Evolutionary conservation across 176 grass and related monocot genomes (phyloP), one percentile per base, ranked within the genome.

Genomic region (Aechmea fasciata): DNA sequence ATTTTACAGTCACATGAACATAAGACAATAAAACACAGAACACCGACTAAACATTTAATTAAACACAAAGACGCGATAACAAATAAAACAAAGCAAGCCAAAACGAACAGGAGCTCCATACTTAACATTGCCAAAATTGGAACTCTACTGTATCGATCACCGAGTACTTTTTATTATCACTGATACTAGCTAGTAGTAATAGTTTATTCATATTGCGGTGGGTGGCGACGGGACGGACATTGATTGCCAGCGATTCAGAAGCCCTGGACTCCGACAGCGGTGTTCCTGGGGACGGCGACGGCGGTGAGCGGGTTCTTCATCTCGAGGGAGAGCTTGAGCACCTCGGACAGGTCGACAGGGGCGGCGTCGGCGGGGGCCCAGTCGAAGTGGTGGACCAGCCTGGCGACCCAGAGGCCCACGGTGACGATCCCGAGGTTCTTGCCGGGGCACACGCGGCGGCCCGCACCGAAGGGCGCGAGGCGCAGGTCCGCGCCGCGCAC

Each of bases 251-350:
- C 4, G 4, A 41, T 17, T 57, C n/a, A 17, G 1, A 61, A 14
- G 15, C 7, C 1, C 19, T 59, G n/a, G n/a, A n/a, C n/a, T n/a
- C n/a, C 6, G 20, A 18, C n/a, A 8, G 55, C 4, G 13, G 20
- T 7, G 48, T 63, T 68, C 48, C 75, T 71, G 1, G 81, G 75
- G 9, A n/a, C 3, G 10, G 86, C 90, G 9, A 72, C 66, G 25
- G 83, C 83, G 68, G 49, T 59, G 70, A 95, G 81, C 4, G 91
- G 91, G 12, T 72, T 80, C 78, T 87, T 85, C 91, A 96, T 87
- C 81, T 96, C 87, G 19, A 85, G 69, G 12, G 91, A 96, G n/a
- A 96, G 87, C 47, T 96, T 96, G 51, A 96, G 84, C 10, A 96
- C 84, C 81, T 96, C 91, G 33, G 71, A 71, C 11, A 96, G 76